Evolutionary conservation across 2,329 filamentous ascomycete genomes (phyloP).

Genomic region (Apiospora phragmitis): DNA sequence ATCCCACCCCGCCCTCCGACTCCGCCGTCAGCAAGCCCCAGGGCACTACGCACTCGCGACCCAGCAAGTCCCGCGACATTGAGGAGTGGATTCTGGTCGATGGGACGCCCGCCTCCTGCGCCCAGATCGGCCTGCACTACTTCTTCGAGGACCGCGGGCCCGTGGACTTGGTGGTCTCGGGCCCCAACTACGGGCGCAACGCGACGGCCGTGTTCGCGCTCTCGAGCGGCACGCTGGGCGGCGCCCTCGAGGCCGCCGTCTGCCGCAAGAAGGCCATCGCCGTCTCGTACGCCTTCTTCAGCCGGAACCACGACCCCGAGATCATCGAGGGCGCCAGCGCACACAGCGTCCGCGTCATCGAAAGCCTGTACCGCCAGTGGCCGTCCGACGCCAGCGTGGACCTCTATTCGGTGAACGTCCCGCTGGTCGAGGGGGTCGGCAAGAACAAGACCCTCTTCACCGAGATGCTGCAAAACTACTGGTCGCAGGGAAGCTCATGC

Average conservation of each 20-base stretch:
- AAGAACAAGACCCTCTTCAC: constrained; percentile 77
- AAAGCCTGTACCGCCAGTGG: constrained; percentile 78
- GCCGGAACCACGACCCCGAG: constrained; percentile 76
- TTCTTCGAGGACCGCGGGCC: constrained; percentile 72
- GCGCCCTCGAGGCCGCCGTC: constrained; percentile 74
- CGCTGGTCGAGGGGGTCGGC: constrained; percentile 75
- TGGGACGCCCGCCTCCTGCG: constrained; percentile 78
- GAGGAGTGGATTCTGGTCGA: constrained; percentile 84
- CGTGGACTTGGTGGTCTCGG: constrained; percentile 75
- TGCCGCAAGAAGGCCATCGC: constrained; percentile 74
- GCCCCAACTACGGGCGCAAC: constrained; percentile 83
- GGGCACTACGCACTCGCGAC: constrained; percentile 65
- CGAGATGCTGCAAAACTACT: constrained; percentile 86
- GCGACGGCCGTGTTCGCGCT: constrained; percentile 78
- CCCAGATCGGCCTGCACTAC: constrained; percentile 80
- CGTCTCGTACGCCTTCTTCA: constrained; percentile 87
- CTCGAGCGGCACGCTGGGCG: constrained; percentile 76
- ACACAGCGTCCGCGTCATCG: constrained; percentile 74
- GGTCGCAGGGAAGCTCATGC: constrained; percentile 73
- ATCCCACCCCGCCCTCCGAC: constrained; percentile 32
- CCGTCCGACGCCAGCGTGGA: constrained; percentile 65
- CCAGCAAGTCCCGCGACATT: constrained; percentile 48
- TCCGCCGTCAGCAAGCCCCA: constrained; percentile 46
- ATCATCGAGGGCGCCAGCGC: constrained; percentile 77
- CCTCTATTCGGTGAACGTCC: constrained; percentile 90